Evolutionary conservation across 495 filamentous ascomycete genomes (phyloP), one percentile per base, ranked within the genome.

Genomic region (Immersiella caudata): DNA sequence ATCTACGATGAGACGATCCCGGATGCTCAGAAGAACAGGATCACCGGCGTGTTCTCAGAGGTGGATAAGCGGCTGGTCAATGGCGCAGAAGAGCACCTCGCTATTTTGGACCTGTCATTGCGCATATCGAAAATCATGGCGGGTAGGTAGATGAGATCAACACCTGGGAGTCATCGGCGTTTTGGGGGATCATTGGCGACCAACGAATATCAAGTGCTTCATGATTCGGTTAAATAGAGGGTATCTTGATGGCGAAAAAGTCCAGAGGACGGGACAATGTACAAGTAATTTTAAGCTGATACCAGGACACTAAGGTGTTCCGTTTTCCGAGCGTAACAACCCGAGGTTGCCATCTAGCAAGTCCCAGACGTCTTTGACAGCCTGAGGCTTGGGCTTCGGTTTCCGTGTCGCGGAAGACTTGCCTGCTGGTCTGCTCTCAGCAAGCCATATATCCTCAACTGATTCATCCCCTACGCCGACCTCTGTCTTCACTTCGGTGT

Each of bases 11-110:
- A 99, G 74, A 81, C 86, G 33, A 88, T 96, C 22, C 85, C 88
- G 0, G 91, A 97, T 73, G 79, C 85, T 12, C 90, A 95, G 71
- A 99, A 99, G 82, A 94, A 92, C 72, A 90, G 89, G 80, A 96
- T 99, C 67, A 89, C 93, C 26, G 84, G 90, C 70, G 83, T 92
- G 24, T 98, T 99, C 74, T 96, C 93, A 0, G 94, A 97, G 76
- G 81, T 93, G 60, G 95, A 99, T 71, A 97, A 96, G 83, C 85
- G 95, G 60, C 78, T 99, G 58, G 90, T 96, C n/a, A 96, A 99
- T 77, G 95, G 95, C n/a, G 90, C 93, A 3, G 96, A 99, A 74
- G 95, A 99, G 78, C 93, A 98, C 73, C 79, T 99, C 22, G 91
- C 90, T 9, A 90, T 98, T 54, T 76, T 98, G 50, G 95, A 99